These are phyloP conservation scores for Boletus reticuloceps DNA, from an alignment of 768 basidiomycete species.

Conservation along the genomic window DNA sequence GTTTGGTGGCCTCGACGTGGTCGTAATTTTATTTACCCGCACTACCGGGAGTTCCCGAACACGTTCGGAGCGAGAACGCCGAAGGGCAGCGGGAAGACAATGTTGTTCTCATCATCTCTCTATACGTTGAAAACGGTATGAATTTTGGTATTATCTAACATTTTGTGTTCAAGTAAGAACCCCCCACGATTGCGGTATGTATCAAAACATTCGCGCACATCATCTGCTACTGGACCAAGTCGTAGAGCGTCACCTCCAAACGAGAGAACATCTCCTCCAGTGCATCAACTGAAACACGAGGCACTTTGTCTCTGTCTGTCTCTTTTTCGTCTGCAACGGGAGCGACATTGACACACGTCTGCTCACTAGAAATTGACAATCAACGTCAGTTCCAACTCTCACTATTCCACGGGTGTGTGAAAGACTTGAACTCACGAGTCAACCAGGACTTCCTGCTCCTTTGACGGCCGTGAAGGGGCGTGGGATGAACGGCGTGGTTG, in stretches of 20 bases:
- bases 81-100: background rate
- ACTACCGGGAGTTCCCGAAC: conserved; percentile 15
- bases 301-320: too few relatives aligned
- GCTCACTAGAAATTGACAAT: conserved; percentile 2
- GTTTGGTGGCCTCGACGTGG: background rate
- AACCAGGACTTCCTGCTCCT: background rate
- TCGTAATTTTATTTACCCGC: conserved; percentile 12
- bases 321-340: background rate
- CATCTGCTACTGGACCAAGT: background rate
- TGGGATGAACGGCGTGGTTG: background rate
- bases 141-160: too few relatives aligned
- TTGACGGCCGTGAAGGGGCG: background rate
- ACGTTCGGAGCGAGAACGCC: conserved; percentile 1
- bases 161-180: too few relatives aligned
- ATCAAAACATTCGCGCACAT: too few relatives aligned
- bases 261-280: background rate
- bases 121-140: background rate
- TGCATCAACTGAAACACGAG: background rate
- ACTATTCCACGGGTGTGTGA: too few relatives aligned
- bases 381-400: background rate
- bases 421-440: conserved; percentile 13
- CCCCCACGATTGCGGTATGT: too few relatives aligned
- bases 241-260: background rate
- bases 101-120: too few relatives aligned
- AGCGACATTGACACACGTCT: conserved; percentile 4